A percentile compares a stretch with the other conserved stretches of the same genome.
phyloP scores from a whole-genome alignment of 805 yeast genomes.

The Ascoidea asiatica region DNA sequence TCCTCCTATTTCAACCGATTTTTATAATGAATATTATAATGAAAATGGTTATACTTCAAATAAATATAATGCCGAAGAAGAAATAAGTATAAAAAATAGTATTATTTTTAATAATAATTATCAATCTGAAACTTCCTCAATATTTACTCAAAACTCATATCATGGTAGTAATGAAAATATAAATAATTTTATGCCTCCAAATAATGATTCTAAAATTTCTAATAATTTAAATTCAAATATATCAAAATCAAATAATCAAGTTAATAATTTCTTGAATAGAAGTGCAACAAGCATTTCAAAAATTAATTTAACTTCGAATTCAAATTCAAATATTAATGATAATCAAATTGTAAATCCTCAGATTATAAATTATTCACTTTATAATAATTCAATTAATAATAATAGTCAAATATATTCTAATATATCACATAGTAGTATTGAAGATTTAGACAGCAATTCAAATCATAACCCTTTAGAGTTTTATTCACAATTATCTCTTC shows the following conservation, averaged over 20 bases:
- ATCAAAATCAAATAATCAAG: background rate
- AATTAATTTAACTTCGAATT: no score
- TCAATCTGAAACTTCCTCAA: background rate
- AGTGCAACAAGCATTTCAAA: background rate
- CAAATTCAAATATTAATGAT: background rate
- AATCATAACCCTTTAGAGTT: slow-evolving; percentile 7
- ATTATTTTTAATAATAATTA: no score
- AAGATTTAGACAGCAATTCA: slow-evolving; percentile 6
- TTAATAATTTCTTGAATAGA: no score
- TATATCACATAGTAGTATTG: slow-evolving; percentile 6
- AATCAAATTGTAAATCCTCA: slow-evolving; percentile 1
- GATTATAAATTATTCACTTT: slow-evolving; percentile 2
- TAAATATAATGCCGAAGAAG: background rate
- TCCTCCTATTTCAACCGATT: no score
- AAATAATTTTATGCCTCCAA: background rate
- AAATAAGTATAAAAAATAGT: no score
- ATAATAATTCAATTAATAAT: background rate
- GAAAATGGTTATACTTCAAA: background rate
- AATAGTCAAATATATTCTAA: slow-evolving; percentile 2
- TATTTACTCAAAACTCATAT: background rate
- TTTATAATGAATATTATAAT: background rate
- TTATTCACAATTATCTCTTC: slow-evolving; percentile 6
- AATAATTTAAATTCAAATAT: no score
- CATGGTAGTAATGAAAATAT: background rate
- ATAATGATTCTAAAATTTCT: background rate